These are phyloP conservation scores for Adiantum capillusveneris DNA, from an alignment of 75 land plant species.

Conservation along the genomic window DNA sequence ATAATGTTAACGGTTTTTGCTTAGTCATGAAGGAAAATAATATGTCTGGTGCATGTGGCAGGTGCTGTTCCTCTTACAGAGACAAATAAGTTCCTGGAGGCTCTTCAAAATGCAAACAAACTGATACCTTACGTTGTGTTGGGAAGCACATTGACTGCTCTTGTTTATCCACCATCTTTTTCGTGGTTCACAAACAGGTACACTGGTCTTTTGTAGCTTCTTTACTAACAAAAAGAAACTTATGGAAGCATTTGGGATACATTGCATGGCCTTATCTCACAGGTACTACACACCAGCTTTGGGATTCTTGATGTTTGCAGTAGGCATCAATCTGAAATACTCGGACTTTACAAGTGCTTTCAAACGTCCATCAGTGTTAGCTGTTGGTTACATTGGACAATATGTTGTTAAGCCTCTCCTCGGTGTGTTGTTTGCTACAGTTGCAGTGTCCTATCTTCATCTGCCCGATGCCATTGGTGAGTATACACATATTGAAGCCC, in stretches of 20 bases:
- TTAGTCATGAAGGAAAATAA: too few species aligned
- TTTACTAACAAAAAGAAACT: too few species aligned
- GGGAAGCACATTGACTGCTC: slow-evolving; percentile 72
- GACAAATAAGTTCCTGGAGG: slow-evolving; percentile 5
- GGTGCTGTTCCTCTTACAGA: too few species aligned
- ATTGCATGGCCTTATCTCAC: not conserved
- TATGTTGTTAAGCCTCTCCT: slow-evolving; percentile 78
- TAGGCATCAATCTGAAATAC: slow-evolving; percentile 82
- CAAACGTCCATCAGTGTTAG: slow-evolving; percentile 59
- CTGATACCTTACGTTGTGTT: slow-evolving; percentile 68
- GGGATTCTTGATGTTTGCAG: slow-evolving; percentile 98
- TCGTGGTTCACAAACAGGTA: slow-evolving; percentile 93
- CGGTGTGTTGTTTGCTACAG: slow-evolving; percentile 58
- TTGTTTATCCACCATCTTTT: slow-evolving; percentile 86
- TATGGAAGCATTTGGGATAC: not conserved
- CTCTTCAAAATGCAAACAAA: slow-evolving; percentile 55
- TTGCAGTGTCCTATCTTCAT: slow-evolving; percentile 46
- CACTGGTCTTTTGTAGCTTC: not conserved
- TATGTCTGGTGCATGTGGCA: too few species aligned
- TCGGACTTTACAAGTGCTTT: slow-evolving; percentile 78
- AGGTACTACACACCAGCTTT: slow-evolving; percentile 96
- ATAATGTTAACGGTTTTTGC: too few species aligned
- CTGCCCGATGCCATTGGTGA: slow-evolving; percentile 78
- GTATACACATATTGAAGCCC: not conserved
- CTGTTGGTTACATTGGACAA: slow-evolving; percentile 80